Conservation (phyloP, 768 basidiomycete genomes). For the Mycena latifolia region DNA sequence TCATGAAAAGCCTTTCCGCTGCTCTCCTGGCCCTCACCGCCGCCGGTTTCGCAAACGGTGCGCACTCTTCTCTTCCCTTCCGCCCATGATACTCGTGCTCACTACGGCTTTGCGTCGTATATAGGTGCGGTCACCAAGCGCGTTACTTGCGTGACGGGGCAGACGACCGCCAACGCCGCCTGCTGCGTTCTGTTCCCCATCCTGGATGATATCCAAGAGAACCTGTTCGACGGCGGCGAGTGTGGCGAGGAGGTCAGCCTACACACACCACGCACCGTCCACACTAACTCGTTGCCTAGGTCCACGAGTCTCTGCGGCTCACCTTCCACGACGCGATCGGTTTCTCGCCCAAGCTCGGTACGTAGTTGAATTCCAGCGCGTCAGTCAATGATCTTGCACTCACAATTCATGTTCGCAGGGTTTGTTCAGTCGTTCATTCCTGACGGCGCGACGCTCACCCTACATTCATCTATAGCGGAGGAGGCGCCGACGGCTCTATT, state of each 20-base stretch:
- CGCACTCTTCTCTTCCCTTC: background rate
- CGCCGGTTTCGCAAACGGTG: constrained; percentile 11
- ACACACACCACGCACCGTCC: background rate
- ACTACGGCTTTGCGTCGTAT: background rate
- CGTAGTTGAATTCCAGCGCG: background rate
- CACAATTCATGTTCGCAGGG: constrained; percentile 1
- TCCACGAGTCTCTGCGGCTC: constrained; percentile 22
- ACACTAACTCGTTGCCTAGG: constrained; percentile 1
- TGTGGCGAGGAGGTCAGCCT: constrained; percentile 50
- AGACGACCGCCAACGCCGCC: constrained; percentile 45
- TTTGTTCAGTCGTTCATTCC: background rate
- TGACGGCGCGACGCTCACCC: too few relatives aligned
- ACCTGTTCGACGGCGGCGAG: constrained; percentile 50
- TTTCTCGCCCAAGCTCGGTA: constrained; percentile 34
- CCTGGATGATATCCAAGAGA: constrained; percentile 52
- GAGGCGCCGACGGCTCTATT: constrained; percentile 65
- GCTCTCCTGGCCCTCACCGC: constrained; percentile 13
- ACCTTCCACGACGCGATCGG: constrained; percentile 41
- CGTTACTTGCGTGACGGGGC: constrained; percentile 41
- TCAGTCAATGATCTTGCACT: background rate
- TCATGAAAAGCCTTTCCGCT: background rate
- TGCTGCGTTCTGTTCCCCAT: constrained; percentile 57
- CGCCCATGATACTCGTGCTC: too few relatives aligned
- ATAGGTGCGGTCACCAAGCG: constrained; percentile 39
- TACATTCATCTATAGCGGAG: constrained; percentile 43